Conservation (phyloP, 768 basidiomycete species). For the Pulveroboletus sp. region DNA sequence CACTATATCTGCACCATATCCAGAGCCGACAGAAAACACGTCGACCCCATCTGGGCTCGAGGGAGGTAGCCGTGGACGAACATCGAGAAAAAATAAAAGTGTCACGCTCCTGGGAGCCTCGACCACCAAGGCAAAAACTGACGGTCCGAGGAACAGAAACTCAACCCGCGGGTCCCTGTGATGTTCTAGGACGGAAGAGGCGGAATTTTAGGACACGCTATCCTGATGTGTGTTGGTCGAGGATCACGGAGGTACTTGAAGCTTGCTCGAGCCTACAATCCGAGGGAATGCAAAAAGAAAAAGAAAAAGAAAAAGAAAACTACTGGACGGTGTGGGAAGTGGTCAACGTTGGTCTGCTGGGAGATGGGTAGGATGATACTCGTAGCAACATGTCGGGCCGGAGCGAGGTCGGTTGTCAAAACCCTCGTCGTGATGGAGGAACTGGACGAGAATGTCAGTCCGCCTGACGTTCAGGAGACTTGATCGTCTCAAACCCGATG, state of each 20-base stretch:
- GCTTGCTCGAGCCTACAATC: background rate
- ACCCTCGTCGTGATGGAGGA: constrained; percentile 16
- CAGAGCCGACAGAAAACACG: constrained; percentile 4
- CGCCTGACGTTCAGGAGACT: background rate
- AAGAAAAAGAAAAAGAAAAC: too few species aligned
- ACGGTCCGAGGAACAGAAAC: background rate
- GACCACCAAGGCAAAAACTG: background rate
- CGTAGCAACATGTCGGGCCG: background rate
- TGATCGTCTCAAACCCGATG: background rate
- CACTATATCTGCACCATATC: background rate
- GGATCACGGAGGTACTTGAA: background rate
- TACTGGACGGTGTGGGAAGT: background rate
- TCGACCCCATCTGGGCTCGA: background rate
- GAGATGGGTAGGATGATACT: background rate
- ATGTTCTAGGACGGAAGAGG: background rate
- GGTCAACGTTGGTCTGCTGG: background rate
- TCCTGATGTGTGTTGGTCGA: background rate
- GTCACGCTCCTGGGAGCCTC: background rate
- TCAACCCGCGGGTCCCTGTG: too few species aligned
- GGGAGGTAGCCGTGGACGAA: background rate
- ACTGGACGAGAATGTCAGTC: background rate
- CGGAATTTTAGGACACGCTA: background rate
- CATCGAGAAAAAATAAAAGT: background rate
- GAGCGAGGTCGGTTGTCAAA: constrained; percentile 10
- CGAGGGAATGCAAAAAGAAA: background rate